These are phyloP conservation scores for Leucogyrophana mollusca DNA, from an alignment of 768 basidiomycete genomes.

Conservation along the genomic window DNA sequence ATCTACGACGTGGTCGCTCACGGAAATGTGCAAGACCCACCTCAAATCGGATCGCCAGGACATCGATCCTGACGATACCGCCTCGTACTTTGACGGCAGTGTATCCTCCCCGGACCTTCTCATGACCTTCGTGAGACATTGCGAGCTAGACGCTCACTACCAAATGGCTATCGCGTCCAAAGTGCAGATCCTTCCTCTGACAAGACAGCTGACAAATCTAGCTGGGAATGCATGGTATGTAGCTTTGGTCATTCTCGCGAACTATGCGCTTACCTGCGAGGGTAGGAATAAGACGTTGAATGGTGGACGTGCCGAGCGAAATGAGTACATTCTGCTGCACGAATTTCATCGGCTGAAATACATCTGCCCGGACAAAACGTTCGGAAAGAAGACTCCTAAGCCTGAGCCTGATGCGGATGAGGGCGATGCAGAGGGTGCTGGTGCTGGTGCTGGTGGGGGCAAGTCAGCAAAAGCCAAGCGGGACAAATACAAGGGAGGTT, in stretches of 20 bases:
- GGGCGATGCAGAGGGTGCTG: slow-evolving; percentile 52
- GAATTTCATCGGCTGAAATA: slow-evolving; percentile 97
- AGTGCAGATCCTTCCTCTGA: slow-evolving; percentile 91
- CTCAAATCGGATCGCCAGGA: slow-evolving; percentile 86
- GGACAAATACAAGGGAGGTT: slow-evolving; percentile 98
- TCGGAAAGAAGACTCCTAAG: slow-evolving; percentile 69
- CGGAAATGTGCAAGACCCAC: slow-evolving; percentile 94
- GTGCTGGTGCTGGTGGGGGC: slow-evolving; percentile 31
- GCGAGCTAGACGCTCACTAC: slow-evolving; percentile 93
- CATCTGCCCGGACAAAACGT: slow-evolving; percentile 93
- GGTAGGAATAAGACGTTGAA: slow-evolving; percentile 94
- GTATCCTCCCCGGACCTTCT: slow-evolving; percentile 74
- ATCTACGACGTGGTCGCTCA: slow-evolving; percentile 97
- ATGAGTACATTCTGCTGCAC: slow-evolving; percentile 97
- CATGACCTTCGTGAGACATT: slow-evolving; percentile 87
- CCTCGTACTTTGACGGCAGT: slow-evolving; percentile 83
- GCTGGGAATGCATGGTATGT: slow-evolving; percentile 95
- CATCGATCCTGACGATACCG: slow-evolving; percentile 94
- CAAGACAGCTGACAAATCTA: slow-evolving; percentile 90
- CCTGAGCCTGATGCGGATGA: slow-evolving; percentile 52
- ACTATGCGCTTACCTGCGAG: background rate
- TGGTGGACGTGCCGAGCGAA: slow-evolving; percentile 96
- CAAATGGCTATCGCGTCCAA: slow-evolving; percentile 96
- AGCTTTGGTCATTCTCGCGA: background rate
- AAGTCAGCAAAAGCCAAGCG: slow-evolving; percentile 66